Base-by-base conservation (phyloP, 352 stramenopile genomes). In the Blastocystis sp. region DNA sequence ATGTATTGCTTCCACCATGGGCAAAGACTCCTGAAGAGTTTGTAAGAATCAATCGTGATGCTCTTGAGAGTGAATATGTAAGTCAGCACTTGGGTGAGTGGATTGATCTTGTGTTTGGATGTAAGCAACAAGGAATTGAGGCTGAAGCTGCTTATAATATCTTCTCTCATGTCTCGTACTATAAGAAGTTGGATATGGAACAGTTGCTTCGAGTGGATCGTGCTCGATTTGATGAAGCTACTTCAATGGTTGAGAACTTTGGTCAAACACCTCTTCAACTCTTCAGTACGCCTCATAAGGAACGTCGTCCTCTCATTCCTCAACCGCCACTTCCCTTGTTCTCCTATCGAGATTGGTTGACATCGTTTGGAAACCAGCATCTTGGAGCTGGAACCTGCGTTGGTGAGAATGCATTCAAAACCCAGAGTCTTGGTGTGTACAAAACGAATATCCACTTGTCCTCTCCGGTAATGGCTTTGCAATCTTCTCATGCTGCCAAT, bases 21-120 rank as follows among this genome's bases (percentile, higher is more conserved):
- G 96, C 96, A 63, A 94, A 89, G 27, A 92, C 91, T 0, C 91
- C 93, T 0, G 92, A 95, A 63, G 92, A 97, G 89, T 99, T 99
- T 89, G 91, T 99, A 27, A 91, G 92, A 3, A 90, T 97, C 29
- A 96, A 98, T 83, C 93, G 95, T 32, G 93, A 95, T 74, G 96
- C 96, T 16, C 90, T 99, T 1, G 97, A 99, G 90, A 98, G 94
- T 66, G 90, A 95, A 35, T 91, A 97, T 86, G 96, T 98, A 21
- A 97, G 93, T 3, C 88, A 90, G 42, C 92, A 95, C 80, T 88
- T 99, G 58, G 95, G 98, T 69, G 89, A 94, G 81, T 99, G 97
- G 97, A 98, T 99, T 88, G 96, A 98, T 88, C 90, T 98, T 63
- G 97, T 98, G 54, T 98, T 98, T 90, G 96, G 96, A 4, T 94